A percentile compares a stretch with the other conserved stretches of the same genome.
Conservation (phyloP, 1,284 basidiomycete species). For the Erythrobasidium hasegawianum region DNA sequence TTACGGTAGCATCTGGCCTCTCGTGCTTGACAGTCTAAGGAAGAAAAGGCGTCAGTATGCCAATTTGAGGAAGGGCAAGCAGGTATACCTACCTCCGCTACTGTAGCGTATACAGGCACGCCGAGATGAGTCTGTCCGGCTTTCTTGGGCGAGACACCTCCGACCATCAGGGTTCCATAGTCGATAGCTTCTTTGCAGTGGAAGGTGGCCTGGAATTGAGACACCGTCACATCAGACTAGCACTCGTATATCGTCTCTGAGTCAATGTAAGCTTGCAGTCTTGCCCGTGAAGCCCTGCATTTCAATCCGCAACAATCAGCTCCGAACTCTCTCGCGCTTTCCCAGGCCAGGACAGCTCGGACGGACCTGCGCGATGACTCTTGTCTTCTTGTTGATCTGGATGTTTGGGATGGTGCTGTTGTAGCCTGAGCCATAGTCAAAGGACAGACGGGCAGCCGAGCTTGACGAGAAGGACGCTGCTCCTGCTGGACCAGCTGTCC, state of each 20-base stretch:
- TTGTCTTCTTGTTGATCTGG: constrained; percentile 9
- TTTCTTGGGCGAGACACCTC: constrained; percentile 96
- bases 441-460: background rate
- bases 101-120: constrained; percentile 88
- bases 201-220: constrained; percentile 95
- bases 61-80: background rate
- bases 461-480: no score
- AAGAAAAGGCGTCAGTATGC: background rate
- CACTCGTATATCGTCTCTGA: background rate
- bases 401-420: constrained; percentile 6
- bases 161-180: constrained; percentile 78
- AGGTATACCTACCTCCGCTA: constrained; percentile 67
- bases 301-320: background rate
- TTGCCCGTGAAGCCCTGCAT: constrained; percentile 96
- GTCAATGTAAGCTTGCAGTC: constrained; percentile 61
- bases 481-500: no score
- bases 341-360: background rate
- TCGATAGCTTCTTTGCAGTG: constrained; percentile 77
- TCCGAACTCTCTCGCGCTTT: background rate
- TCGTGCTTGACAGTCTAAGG: constrained; percentile 73
- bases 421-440: background rate
- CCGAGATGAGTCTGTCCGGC: constrained; percentile 94
- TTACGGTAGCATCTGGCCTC: constrained; percentile 83
- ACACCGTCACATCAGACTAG: background rate
- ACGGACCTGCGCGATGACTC: background rate